phyloP scores from a whole-genome alignment of 2,329 filamentous ascomycete species.

The Sclerotinia trifoliorum region DNA sequence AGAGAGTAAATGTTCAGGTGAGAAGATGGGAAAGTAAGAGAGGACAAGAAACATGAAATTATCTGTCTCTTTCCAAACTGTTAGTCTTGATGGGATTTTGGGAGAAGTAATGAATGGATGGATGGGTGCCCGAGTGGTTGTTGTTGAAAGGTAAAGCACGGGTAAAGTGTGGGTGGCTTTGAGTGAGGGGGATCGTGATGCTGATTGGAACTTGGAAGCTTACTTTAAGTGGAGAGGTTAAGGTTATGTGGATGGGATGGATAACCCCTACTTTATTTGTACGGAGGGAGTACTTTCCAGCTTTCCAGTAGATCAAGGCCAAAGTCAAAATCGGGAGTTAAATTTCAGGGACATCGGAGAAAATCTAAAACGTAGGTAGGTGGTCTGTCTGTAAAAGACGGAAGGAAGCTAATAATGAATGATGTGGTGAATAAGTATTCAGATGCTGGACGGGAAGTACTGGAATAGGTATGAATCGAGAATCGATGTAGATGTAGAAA shows the following conservation, averaged over 20 bases:
- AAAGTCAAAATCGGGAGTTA: not conserved
- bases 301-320: not conserved
- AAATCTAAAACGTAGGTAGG: not conserved
- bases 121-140: not conserved
- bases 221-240: not conserved
- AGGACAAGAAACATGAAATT: not conserved
- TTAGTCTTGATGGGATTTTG: not conserved
- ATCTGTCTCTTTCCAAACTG: not conserved
- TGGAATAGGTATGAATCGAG: too few species aligned
- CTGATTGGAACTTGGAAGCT: slow-evolving; percentile 4
- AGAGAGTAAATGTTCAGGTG: not conserved
- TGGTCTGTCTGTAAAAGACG: not conserved
- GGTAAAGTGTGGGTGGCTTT: not conserved
- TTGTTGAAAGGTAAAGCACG: slow-evolving; percentile 3
- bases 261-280: not conserved
- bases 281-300: too few species aligned
- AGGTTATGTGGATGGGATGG: not conserved
- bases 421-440: too few species aligned
- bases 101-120: not conserved
- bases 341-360: not conserved
- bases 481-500: too few species aligned
- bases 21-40: not conserved
- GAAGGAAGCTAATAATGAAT: not conserved
- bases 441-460: too few species aligned
- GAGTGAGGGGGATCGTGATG: not conserved